Evolutionary conservation across 768 basidiomycete genomes (phyloP), one percentile per base, ranked within the genome.

Genomic region (Phaeotremella skinneri): DNA sequence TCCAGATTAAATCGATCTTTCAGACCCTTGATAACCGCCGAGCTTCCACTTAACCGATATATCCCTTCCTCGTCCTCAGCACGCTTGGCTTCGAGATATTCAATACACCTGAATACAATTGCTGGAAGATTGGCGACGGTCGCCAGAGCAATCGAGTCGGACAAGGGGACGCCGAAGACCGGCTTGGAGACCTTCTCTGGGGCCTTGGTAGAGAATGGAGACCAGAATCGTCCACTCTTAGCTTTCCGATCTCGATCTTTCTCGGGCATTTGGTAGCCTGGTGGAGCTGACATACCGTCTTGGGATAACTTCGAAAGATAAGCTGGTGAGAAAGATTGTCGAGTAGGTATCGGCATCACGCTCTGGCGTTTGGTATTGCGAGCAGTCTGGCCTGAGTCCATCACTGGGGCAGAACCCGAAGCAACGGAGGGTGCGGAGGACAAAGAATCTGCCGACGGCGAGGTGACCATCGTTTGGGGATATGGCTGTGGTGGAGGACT

Each of bases 61-160:
- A 99, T 94, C 31, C 96, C 96, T 78, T 99, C 96, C 72, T 99
- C 96, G 66, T 89, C 85, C 61, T 97, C 90, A 21, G 96, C 94
- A 75, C 89, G 84, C 80, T 93, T 93, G 20, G 85, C 84, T 79
- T 98, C 91, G 55, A 99, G 81, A 78, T 94, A 99, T 72, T 96
- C 87, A 65, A 99, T 93, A 65, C 87, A 89, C 54, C 96, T 85
- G 81, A 93, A 99, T 31, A 96, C 87, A 67, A 97, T 88, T 5
- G 94, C 90, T 2, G 96, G 96, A 21, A 99, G 81, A 67, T 87
- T 87, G 52, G 87, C 92, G 56, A 97, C 90, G 71, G 90, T 84
- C 17, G 90, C 87, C 25, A 98, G 85, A 1, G 90, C 87, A 30
- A 99, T 82, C 1, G 91, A 87, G 58, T 97, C 92, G 58, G 89